Base-by-base conservation (phyloP, 768 basidiomycete species). In the Hericium rajendrae region DNA sequence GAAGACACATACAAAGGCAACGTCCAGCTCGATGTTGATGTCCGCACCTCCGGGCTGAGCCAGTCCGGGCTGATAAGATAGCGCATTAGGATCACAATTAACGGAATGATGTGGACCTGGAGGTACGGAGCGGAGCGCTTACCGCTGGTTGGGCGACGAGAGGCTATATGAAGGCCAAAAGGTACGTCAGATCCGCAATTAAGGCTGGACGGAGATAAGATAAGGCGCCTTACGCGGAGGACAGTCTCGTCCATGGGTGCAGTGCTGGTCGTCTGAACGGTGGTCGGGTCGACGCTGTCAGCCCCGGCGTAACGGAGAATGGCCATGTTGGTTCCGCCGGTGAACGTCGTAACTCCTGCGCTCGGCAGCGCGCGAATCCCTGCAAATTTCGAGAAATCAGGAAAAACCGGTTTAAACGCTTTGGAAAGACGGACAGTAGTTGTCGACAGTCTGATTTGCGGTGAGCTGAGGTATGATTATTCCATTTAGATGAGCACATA, bases 281-380 rank as follows among this genome's bases (percentile, higher is more conserved):
- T 72, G 20, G 62, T 69, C 5, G 75, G 75, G n/a, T 78, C 76
- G 12, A 38, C 57, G 5, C 32, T 40, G 5, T 65, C 63, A 5
- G 75, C 74, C 15, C 73, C 73, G 22, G 52, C 55, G 57, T 77
- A 77, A 24, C 76, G 71, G 10, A 77, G 59, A 43, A 77, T 74
- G 38, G 74, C 76, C 20, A 66, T 70, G 59, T 71, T 76, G 56
- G 63, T 16, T 20, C 51, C 41, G 13, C 37, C 55, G 49, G 53
- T 56, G 38, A 49, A 51, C 3, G 16, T 9, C 43, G 22, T 15
- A 40, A 12, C 24, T 15, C 43, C 38, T 15, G n/a, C n/a, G 38
- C 39, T 54, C 13, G 54, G 54, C 22, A 28, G 6, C 26, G 54
- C 32, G 28, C 54, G 54, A n/a, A 54, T 54, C 54, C 54, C 54